Evolutionary conservation across 345 rosid species (phyloP).

Genomic region (Microcos paniculata): DNA sequence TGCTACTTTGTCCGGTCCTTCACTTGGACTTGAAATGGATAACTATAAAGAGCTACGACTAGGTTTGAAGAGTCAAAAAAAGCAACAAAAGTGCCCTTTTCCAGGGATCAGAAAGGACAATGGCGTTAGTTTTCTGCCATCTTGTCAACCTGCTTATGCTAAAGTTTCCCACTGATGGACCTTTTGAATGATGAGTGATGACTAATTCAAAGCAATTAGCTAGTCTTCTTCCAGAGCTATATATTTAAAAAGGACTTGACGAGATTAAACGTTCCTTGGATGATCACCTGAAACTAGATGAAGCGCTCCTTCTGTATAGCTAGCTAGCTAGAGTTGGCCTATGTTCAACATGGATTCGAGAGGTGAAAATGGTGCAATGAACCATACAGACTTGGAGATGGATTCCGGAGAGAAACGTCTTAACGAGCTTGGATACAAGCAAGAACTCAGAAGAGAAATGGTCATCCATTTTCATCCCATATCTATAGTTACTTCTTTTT

Average conservation of each 20-base stretch:
- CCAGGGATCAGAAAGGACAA: not conserved
- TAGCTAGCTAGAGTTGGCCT: not conserved
- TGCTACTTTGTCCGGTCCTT: too few species aligned
- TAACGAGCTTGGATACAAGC: slow-evolving; percentile 60
- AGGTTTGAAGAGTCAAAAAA: too few species aligned
- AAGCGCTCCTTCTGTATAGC: not conserved
- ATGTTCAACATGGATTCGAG: not conserved
- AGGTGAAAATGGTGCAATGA: not conserved
- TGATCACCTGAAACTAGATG: not conserved
- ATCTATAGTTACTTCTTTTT: not conserved
- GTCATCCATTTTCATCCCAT: slow-evolving; percentile 14
- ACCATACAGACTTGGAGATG: slow-evolving; percentile 24
- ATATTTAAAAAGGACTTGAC: not conserved
- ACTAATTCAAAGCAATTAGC: not conserved
- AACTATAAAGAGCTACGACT: too few species aligned
- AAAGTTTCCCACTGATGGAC: not conserved
- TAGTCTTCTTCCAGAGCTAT: not conserved
- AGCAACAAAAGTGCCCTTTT: too few species aligned
- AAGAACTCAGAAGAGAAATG: slow-evolving; percentile 64
- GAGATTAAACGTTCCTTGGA: not conserved
- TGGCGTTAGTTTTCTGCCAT: not conserved
- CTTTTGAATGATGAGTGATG: not conserved
- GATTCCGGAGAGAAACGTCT: slow-evolving; percentile 62
- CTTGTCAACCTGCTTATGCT: not conserved
- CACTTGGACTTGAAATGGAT: too few species aligned